A percentile compares a stretch with the other conserved stretches of the same genome.
Conservation (phyloP, 225 moss, liverwort and hornwort genomes). For the Thuidium tamariscinum region DNA sequence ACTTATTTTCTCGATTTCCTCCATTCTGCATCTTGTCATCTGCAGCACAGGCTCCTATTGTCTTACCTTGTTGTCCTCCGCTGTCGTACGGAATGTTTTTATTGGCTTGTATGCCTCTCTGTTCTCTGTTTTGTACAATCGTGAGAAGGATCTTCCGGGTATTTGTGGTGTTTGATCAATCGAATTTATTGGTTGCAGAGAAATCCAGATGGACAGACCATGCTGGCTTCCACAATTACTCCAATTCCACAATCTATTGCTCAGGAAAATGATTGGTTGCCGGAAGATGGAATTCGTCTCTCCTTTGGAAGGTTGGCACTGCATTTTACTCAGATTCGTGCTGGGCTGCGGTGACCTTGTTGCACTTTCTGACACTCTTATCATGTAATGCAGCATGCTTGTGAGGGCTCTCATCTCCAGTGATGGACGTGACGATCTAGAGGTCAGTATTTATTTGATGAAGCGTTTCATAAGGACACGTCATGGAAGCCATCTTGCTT, state of each 20-base stretch:
- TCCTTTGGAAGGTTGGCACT: slow-evolving; percentile 81
- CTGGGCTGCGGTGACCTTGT: background rate
- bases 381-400: slow-evolving; percentile 64
- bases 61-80: background rate
- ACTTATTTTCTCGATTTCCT: background rate
- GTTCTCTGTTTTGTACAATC: background rate
- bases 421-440: slow-evolving; percentile 87
- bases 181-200: slow-evolving; percentile 39
- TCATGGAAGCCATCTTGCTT: background rate
- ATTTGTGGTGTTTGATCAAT: background rate
- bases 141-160: background rate
- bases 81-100: background rate
- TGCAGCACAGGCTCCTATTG: background rate
- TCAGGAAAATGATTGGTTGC: slow-evolving; percentile 19
- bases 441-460: slow-evolving; percentile 39
- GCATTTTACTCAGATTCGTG: background rate
- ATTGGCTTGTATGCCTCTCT: background rate
- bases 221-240: slow-evolving; percentile 89
- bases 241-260: slow-evolving; percentile 68
- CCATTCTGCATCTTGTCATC: background rate
- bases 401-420: slow-evolving; percentile 86
- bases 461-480: background rate
- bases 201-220: slow-evolving; percentile 90
- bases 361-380: slow-evolving; percentile 11
- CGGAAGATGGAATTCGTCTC: slow-evolving; percentile 47